Conservation (phyloP, 179 eudicot species). For the Camellia oleifera region DNA sequence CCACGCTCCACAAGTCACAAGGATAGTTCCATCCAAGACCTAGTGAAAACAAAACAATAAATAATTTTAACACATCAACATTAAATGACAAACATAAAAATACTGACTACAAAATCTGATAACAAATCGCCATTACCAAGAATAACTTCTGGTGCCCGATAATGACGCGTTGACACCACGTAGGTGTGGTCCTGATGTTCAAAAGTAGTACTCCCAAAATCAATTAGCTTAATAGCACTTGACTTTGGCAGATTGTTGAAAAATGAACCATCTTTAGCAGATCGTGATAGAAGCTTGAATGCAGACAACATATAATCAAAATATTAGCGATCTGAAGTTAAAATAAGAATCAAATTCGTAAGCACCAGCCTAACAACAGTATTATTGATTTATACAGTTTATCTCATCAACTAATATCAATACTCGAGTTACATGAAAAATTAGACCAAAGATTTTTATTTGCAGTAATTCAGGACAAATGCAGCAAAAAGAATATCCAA, state of each 20-base stretch:
- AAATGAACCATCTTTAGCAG: constrained; percentile 53
- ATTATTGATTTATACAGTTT: background rate
- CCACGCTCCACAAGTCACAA: constrained; percentile 75
- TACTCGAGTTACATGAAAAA: background rate
- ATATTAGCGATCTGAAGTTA: constrained; percentile 17
- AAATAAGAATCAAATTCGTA: background rate
- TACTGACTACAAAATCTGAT: background rate
- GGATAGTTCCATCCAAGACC: constrained; percentile 80
- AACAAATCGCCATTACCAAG: constrained; percentile 35
- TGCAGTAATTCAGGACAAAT: background rate
- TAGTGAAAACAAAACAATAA: constrained; percentile 16
- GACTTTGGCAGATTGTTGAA: constrained; percentile 68
- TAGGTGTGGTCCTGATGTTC: constrained; percentile 67
- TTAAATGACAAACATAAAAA: background rate
- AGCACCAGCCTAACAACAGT: background rate
- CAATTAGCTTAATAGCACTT: constrained; percentile 70
- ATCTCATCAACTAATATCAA: background rate
- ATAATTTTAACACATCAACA: background rate
- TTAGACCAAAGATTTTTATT: background rate
- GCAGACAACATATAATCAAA: constrained; percentile 10
- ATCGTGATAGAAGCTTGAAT: constrained; percentile 43
- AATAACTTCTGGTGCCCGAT: constrained; percentile 77
- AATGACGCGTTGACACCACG: constrained; percentile 70
- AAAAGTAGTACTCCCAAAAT: constrained; percentile 72
- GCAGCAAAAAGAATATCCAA: constrained; percentile 11